Conservation (phyloP, 345 rosid genomes). For the Acer yangbiense region DNA sequence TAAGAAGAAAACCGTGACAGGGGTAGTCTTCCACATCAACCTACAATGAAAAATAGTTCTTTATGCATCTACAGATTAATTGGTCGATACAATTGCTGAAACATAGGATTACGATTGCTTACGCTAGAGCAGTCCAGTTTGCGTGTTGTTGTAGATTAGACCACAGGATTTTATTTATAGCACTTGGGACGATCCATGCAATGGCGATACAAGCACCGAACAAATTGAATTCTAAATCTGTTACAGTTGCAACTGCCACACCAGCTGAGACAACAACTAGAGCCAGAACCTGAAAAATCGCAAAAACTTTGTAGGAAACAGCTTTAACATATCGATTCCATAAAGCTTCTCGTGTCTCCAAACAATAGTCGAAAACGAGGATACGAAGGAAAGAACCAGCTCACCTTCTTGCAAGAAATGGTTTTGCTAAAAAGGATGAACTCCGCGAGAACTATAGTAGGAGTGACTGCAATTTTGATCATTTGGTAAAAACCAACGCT, state of each 20-base stretch:
- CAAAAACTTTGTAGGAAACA: background rate
- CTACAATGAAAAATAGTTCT: slow-evolving; percentile 36
- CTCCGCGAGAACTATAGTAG: slow-evolving; percentile 86
- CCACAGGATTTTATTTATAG: slow-evolving; percentile 89
- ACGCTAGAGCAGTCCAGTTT: slow-evolving; percentile 98
- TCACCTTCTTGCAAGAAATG: slow-evolving; percentile 65
- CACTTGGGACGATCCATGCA: slow-evolving; percentile 91
- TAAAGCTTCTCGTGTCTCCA: background rate
- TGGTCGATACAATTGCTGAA: background rate
- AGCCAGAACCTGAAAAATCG: slow-evolving; percentile 62
- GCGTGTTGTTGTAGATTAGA: slow-evolving; percentile 85
- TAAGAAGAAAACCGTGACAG: slow-evolving; percentile 75
- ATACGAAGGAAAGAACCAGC: background rate
- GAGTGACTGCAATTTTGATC: slow-evolving; percentile 98
- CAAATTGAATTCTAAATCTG: slow-evolving; percentile 80
- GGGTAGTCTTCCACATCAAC: slow-evolving; percentile 99
- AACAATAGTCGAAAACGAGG: background rate
- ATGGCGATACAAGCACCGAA: slow-evolving; percentile 82
- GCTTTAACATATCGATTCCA: background rate
- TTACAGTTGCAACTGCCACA: slow-evolving; percentile 85
- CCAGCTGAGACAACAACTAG: slow-evolving; percentile 75
- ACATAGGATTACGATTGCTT: slow-evolving; percentile 19
- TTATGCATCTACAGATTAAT: background rate
- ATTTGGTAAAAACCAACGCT: slow-evolving; percentile 97
- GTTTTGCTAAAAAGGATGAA: slow-evolving; percentile 68